A percentile compares a stretch with the other conserved stretches of the same genome.
Evolutionary conservation across 176 grass and related monocot genomes (phyloP).

Genomic region (Raddia distichophylla): DNA sequence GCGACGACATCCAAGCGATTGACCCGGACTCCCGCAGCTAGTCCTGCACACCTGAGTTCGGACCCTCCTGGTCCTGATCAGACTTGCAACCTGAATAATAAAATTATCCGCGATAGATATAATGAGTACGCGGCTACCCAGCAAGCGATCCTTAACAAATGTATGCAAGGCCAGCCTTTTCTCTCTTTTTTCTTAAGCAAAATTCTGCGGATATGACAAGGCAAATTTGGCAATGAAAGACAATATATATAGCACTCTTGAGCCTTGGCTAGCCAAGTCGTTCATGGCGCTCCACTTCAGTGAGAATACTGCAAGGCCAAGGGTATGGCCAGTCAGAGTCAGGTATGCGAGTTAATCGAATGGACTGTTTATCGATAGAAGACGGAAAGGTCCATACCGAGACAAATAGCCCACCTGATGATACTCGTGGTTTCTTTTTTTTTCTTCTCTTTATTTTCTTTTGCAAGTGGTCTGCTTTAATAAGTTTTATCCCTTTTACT

Average conservation of each 20-base stretch:
- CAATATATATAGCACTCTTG: background rate
- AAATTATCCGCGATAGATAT: too few species aligned
- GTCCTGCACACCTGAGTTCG: too few species aligned
- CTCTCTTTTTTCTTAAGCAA: background rate
- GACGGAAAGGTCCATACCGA: background rate
- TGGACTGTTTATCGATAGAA: background rate
- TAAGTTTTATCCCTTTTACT: background rate
- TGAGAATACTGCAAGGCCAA: background rate
- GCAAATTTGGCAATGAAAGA: background rate
- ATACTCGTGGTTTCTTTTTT: background rate
- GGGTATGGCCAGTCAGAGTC: background rate
- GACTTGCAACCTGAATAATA: too few species aligned
- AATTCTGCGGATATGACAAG: background rate
- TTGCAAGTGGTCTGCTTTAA: conserved; percentile 22
- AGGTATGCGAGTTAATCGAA: background rate
- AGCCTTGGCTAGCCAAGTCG: background rate
- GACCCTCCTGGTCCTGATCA: too few species aligned
- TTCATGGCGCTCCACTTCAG: background rate
- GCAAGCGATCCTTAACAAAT: too few species aligned
- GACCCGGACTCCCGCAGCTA: too few species aligned
- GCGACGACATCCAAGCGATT: too few species aligned
- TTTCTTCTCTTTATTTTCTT: conserved; percentile 1
- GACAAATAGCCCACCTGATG: conserved; percentile 1
- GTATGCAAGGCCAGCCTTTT: background rate
- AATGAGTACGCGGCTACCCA: too few species aligned